These are phyloP conservation scores for Oenanthe sinensis DNA, from an alignment of 129 eudicot genomes.

Conservation along the genomic window DNA sequence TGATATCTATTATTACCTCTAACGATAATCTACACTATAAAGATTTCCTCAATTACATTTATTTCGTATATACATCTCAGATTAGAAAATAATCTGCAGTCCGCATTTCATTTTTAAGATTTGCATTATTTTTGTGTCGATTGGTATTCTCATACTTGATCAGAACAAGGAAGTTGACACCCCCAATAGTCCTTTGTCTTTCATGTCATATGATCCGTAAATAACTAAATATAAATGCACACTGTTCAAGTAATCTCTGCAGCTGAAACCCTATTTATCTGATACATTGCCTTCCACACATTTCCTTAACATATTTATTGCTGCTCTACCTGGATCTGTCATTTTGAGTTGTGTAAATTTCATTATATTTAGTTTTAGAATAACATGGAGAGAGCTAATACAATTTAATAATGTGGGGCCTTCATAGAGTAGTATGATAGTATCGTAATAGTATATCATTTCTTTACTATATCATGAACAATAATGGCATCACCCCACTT, in stretches of 20 bases:
- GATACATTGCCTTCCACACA: constrained; percentile 15
- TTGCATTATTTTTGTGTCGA: background rate
- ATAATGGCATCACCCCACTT: background rate
- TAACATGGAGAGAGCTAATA: background rate
- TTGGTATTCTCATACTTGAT: background rate
- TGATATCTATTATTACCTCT: background rate
- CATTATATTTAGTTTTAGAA: constrained; percentile 12
- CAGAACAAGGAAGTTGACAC: background rate
- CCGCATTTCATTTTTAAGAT: background rate
- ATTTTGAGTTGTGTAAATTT: constrained; percentile 14
- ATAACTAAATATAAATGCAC: background rate
- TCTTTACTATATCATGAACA: constrained; percentile 11
- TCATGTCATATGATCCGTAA: constrained; percentile 4
- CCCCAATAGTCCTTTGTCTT: background rate
- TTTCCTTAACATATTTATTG: constrained; percentile 16
- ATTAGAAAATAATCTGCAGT: background rate
- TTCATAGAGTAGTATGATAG: background rate
- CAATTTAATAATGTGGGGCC: constrained; percentile 20
- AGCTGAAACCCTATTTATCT: constrained; percentile 7
- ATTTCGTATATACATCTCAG: background rate
- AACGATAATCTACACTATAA: background rate
- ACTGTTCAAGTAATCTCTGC: background rate
- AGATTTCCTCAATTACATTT: background rate
- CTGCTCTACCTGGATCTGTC: constrained; percentile 17
- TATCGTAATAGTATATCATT: background rate